Conservation (phyloP, 768 basidiomycete genomes). For the Mycena galericulata region DNA sequence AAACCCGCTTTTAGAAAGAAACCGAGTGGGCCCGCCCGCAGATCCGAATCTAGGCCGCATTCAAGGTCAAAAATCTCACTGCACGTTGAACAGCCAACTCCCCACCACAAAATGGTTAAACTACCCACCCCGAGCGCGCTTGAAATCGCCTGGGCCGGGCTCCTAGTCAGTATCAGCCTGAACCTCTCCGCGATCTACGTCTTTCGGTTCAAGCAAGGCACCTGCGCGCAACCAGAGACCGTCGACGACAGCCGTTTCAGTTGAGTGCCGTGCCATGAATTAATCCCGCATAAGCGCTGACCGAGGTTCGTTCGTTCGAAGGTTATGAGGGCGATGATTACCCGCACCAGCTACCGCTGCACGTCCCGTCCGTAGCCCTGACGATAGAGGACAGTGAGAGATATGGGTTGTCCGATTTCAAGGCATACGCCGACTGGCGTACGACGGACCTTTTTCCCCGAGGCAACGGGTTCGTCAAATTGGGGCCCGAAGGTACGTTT, state of each 20-base stretch:
- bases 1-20: too few species aligned
- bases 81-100: neutral
- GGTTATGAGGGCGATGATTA: constrained; percentile 34
- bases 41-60: too few species aligned
- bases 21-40: too few species aligned
- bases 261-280: neutral
- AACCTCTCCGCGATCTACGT: constrained; percentile 32
- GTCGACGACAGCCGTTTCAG: constrained; percentile 34
- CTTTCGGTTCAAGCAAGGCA: constrained; percentile 14
- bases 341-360: constrained; percentile 30
- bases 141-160: constrained; percentile 28
- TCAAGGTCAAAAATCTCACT: neutral
- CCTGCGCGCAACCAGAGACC: neutral
- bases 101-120: constrained; percentile 16
- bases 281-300: neutral
- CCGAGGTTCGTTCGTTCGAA: neutral
- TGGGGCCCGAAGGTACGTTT: constrained; percentile 29
- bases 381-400: constrained; percentile 31
- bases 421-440: constrained; percentile 35
- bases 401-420: constrained; percentile 32
- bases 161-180: constrained; percentile 26
- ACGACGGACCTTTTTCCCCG: constrained; percentile 32
- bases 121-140: constrained; percentile 15
- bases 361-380: constrained; percentile 27
- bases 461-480: constrained; percentile 33